Evolutionary conservation across 371 early-diverging fungal species (phyloP).

Genomic region (Mortierella sp.): DNA sequence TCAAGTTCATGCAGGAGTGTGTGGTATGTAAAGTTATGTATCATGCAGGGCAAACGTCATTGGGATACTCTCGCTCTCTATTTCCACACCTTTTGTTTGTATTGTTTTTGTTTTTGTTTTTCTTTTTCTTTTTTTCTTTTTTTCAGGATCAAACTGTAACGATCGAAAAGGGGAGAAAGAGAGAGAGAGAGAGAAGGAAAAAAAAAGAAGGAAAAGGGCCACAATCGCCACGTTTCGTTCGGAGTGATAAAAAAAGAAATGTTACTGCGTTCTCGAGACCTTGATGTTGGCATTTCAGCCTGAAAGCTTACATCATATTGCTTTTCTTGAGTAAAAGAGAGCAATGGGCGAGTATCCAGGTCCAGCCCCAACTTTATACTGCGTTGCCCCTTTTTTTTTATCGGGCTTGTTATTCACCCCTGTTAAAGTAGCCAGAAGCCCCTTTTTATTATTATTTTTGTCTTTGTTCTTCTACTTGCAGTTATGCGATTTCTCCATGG

Average conservation of each 20-base stretch:
- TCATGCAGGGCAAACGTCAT: neutral
- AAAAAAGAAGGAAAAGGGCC: neutral
- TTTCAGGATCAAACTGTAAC: neutral
- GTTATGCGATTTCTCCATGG: neutral
- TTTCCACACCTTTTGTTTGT: neutral
- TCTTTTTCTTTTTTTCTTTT: too few species aligned
- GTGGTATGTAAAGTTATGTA: neutral
- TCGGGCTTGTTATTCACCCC: neutral
- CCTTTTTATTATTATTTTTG: neutral
- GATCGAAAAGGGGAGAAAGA: neutral
- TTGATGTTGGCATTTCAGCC: neutral
- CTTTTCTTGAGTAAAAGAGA: neutral
- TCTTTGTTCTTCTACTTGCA: neutral
- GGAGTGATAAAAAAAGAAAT: conserved; percentile 1
- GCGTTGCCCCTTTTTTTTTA: neutral
- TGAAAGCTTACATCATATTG: neutral
- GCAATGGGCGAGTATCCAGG: neutral
- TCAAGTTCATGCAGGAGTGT: too few species aligned
- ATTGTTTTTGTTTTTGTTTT: too few species aligned
- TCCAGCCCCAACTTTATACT: neutral
- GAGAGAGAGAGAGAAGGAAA: neutral
- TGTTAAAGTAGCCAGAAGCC: neutral
- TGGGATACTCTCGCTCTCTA: neutral
- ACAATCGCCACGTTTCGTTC: neutral
- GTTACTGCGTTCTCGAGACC: neutral